Evolutionary conservation across 2,329 filamentous ascomycete species (phyloP).

Genomic region (Penicillium brevicompactum): DNA sequence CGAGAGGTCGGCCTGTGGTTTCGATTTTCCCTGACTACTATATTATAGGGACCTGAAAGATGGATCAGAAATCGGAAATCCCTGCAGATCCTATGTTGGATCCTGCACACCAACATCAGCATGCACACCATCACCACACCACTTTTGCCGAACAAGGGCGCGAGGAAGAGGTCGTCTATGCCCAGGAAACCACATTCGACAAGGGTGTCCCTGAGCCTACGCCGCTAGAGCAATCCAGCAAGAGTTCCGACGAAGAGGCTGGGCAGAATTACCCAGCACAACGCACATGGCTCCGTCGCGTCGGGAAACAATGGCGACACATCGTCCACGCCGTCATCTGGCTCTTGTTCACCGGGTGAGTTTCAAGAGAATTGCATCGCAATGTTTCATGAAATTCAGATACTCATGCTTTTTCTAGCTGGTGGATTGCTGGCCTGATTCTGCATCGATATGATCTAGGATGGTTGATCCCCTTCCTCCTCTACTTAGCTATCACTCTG

Average conservation of each 20-base stretch:
- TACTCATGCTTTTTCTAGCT: conserved; percentile 45
- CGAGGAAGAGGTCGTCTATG: conserved; percentile 52
- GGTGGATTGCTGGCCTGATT: conserved; percentile 77
- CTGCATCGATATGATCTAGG: conserved; percentile 72
- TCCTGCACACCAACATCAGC: conserved; percentile 41
- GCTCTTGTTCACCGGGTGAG: conserved; percentile 57
- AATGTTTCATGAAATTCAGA: background rate
- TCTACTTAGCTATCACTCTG: conserved; percentile 74
- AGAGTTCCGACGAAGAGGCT: conserved; percentile 44
- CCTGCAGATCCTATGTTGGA: conserved; percentile 39
- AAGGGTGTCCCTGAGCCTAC: conserved; percentile 38
- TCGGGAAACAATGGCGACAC: conserved; percentile 31
- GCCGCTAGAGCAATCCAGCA: conserved; percentile 43
- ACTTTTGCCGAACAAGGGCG: conserved; percentile 38
- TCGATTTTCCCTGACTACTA: background rate
- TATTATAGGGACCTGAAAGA: background rate
- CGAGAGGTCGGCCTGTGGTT: background rate
- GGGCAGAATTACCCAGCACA: conserved; percentile 33
- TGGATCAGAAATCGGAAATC: conserved; percentile 3
- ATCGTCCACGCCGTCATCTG: conserved; percentile 52
- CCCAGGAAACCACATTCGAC: conserved; percentile 46
- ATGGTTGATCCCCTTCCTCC: conserved; percentile 81
- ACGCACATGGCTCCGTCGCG: conserved; percentile 30
- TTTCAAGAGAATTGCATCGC: conserved; percentile 7
- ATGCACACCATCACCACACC: conserved; percentile 44